phyloP scores from a whole-genome alignment of 2,329 filamentous ascomycete genomes.

The Colletotrichum lindemuthianum region DNA sequence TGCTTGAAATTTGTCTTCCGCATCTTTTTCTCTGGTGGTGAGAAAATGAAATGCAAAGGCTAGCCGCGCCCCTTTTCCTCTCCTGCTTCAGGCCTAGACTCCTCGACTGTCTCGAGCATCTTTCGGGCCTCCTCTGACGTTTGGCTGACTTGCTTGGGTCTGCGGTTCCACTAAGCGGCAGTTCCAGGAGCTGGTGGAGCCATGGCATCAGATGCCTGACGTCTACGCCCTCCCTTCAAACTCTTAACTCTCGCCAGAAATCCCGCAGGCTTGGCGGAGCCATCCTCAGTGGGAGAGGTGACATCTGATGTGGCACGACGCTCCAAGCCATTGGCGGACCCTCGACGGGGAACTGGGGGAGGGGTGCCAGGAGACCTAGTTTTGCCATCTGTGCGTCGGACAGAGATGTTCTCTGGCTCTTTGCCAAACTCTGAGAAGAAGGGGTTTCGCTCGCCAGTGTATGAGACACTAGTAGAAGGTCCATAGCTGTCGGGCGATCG shows the following conservation, averaged over 20 bases:
- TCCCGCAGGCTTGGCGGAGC: constrained; percentile 53
- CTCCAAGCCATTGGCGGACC: constrained; percentile 61
- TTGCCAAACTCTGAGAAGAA: constrained; percentile 84
- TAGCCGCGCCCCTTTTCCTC: too few relatives aligned
- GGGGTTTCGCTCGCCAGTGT: constrained; percentile 71
- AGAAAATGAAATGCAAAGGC: too few relatives aligned
- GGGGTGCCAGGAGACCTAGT: constrained; percentile 66
- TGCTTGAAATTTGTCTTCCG: too few relatives aligned
- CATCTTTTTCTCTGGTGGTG: too few relatives aligned
- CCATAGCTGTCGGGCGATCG: constrained; percentile 52
- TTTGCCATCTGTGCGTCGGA: constrained; percentile 52
- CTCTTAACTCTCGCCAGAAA: constrained; percentile 85
- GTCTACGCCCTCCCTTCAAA: constrained; percentile 73
- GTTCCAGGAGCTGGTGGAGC: constrained; percentile 46
- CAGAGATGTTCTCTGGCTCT: constrained; percentile 61
- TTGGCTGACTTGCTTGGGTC: constrained; percentile 20
- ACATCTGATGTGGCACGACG: constrained; percentile 72
- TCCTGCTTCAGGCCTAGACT: too few relatives aligned
- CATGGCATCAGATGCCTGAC: constrained; percentile 39
- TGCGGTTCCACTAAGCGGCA: constrained; percentile 48
- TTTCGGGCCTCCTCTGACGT: neutral
- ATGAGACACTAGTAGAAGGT: constrained; percentile 45
- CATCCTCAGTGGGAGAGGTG: constrained; percentile 50
- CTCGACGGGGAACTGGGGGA: constrained; percentile 54
- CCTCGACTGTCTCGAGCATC: too few relatives aligned